phyloP scores from a whole-genome alignment of 305 asterid genomes.

The Ilex paraguariensis region DNA sequence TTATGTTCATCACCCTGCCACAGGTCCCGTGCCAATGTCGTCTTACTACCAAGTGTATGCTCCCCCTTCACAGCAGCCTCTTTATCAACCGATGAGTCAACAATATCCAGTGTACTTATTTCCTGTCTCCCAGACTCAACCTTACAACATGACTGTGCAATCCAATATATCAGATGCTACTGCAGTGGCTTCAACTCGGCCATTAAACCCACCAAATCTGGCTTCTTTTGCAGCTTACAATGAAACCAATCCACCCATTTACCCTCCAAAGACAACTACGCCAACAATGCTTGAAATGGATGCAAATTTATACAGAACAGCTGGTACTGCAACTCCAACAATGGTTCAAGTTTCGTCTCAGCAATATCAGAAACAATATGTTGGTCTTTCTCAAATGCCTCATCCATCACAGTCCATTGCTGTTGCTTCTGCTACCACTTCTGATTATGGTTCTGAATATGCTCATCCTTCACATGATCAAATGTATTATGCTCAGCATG shows the following conservation, averaged over 20 bases:
- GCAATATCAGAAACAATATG: conserved; percentile 46
- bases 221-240: conserved; percentile 18
- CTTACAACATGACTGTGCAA: conserved; percentile 12
- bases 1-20: conserved; percentile 41
- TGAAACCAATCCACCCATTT: conserved; percentile 20
- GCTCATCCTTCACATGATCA: conserved; percentile 46
- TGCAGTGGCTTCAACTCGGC: conserved; percentile 19
- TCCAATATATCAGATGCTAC: conserved; percentile 28
- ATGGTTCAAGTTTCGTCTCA: conserved; percentile 39
- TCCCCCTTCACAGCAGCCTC: conserved; percentile 39
- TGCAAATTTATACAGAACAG: conserved; percentile 24
- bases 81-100: conserved; percentile 43
- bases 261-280: conserved; percentile 21
- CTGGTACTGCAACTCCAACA: conserved; percentile 21
- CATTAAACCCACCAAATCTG: conserved; percentile 23
- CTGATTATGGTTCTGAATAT: conserved; percentile 44
- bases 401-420: conserved; percentile 27
- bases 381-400: conserved; percentile 36
- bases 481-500: conserved; percentile 42
- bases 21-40: conserved; percentile 31
- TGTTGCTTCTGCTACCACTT: conserved; percentile 11
- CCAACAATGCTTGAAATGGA: conserved; percentile 31
- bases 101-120: conserved; percentile 25
- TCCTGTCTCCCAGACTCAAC: conserved; percentile 4
- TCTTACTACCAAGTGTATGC: conserved; percentile 64